Evolutionary conservation across 192 early-diverging fungal species (phyloP).

Genomic region (Podila verticillata): DNA sequence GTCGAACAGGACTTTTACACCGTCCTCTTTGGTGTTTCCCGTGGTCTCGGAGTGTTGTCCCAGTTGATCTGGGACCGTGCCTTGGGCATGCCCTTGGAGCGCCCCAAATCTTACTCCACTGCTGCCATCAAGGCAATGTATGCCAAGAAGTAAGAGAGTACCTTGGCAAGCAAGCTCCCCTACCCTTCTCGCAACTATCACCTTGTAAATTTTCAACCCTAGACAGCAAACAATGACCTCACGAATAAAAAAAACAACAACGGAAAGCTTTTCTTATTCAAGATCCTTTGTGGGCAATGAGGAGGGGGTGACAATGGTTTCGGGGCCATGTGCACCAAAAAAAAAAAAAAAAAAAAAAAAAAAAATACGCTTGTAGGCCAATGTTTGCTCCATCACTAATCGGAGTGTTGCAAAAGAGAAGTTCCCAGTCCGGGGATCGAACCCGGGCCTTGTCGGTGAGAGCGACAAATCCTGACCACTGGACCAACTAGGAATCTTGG

Average conservation of each 20-base stretch:
- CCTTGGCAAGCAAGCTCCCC: neutral
- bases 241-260: too few relatives aligned
- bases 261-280: too few relatives aligned
- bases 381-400: too few relatives aligned
- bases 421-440: slow-evolving; percentile 56
- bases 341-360: too few relatives aligned
- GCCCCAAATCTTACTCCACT: slow-evolving; percentile 92
- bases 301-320: too few relatives aligned
- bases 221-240: too few relatives aligned
- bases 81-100: slow-evolving; percentile 93
- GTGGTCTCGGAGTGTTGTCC: slow-evolving; percentile 93
- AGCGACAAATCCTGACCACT: slow-evolving; percentile 55
- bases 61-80: slow-evolving; percentile 98
- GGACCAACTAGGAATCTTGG: slow-evolving; percentile 48
- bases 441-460: slow-evolving; percentile 57
- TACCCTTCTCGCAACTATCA: too few relatives aligned
- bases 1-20: slow-evolving; percentile 99
- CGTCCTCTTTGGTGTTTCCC: slow-evolving; percentile 98
- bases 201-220: too few relatives aligned
- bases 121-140: slow-evolving; percentile 90
- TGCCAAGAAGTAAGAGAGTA: slow-evolving; percentile 39
- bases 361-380: too few relatives aligned
- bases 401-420: too few relatives aligned
- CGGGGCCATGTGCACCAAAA: too few relatives aligned
- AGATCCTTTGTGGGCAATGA: too few relatives aligned